Conservation (phyloP, 345 rosid genomes). For the Clarkia xantiana region DNA sequence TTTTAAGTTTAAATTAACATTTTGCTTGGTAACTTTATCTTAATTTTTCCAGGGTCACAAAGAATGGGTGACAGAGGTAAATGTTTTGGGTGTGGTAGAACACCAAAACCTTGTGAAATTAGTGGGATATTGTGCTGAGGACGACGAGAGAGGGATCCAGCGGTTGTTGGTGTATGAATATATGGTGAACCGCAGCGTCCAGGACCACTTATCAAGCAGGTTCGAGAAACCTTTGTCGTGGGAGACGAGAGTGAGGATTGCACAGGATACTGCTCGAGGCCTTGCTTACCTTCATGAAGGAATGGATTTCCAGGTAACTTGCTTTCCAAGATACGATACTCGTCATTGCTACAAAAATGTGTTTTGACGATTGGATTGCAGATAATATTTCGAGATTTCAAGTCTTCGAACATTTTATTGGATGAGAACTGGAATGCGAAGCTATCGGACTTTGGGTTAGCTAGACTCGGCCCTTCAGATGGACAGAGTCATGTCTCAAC, state of each 20-base stretch:
- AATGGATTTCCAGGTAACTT: conserved; percentile 78
- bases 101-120: conserved; percentile 83
- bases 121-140: conserved; percentile 85
- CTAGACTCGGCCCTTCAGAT: conserved; percentile 79
- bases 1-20: no score
- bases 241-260: conserved; percentile 61
- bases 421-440: conserved; percentile 87
- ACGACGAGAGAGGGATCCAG: conserved; percentile 89
- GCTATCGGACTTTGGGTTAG: conserved; percentile 82
- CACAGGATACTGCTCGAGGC: conserved; percentile 75
- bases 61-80: conserved; percentile 94
- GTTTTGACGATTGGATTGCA: conserved; percentile 12
- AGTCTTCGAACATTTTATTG: conserved; percentile 81
- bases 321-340: no score
- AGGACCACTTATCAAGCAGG: conserved; percentile 64
- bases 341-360: no score
- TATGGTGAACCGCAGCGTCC: conserved; percentile 77
- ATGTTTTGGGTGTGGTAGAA: conserved; percentile 81
- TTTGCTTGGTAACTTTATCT: background rate
- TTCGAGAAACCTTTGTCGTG: conserved; percentile 53
- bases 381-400: conserved; percentile 90
- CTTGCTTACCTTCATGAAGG: conserved; percentile 80
- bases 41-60: conserved; percentile 59
- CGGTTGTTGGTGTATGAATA: conserved; percentile 69
- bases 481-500: conserved; percentile 87